Conservation (phyloP, 306 rosid species). For the Mucuna pruriens region DNA sequence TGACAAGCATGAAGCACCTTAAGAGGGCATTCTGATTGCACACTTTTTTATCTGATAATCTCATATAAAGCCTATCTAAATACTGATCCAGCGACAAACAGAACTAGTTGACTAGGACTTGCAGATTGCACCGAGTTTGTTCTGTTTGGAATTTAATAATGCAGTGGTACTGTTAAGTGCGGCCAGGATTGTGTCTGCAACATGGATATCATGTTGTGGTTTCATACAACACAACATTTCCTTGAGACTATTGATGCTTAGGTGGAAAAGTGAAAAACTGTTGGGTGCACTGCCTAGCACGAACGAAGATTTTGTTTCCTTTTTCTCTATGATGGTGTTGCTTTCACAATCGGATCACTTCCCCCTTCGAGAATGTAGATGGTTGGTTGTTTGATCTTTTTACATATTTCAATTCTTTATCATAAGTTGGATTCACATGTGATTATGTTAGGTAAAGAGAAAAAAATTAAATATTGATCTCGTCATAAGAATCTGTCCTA, state of each 20-base stretch:
- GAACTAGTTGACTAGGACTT: constrained; percentile 10
- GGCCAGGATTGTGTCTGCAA: constrained; percentile 1
- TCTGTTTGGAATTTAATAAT: neutral
- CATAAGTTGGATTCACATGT: neutral
- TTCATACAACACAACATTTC: neutral
- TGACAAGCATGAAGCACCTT: neutral
- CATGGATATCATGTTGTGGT: neutral
- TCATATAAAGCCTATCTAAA: neutral
- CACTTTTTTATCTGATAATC: neutral
- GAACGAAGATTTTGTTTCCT: neutral
- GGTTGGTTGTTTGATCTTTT: neutral
- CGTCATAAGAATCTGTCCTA: too few species aligned
- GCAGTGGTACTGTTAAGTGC: neutral
- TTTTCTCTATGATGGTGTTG: neutral
- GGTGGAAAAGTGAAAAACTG: neutral
- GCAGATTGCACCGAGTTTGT: neutral
- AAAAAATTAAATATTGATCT: neutral
- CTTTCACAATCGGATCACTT: neutral
- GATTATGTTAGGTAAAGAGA: neutral
- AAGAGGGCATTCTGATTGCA: neutral
- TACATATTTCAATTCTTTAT: neutral
- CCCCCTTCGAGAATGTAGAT: neutral
- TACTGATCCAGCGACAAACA: neutral
- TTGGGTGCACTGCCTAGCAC: neutral
- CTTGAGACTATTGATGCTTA: neutral